phyloP scores from a whole-genome alignment of 441 rosid genomes.

The Populus hybrid region DNA sequence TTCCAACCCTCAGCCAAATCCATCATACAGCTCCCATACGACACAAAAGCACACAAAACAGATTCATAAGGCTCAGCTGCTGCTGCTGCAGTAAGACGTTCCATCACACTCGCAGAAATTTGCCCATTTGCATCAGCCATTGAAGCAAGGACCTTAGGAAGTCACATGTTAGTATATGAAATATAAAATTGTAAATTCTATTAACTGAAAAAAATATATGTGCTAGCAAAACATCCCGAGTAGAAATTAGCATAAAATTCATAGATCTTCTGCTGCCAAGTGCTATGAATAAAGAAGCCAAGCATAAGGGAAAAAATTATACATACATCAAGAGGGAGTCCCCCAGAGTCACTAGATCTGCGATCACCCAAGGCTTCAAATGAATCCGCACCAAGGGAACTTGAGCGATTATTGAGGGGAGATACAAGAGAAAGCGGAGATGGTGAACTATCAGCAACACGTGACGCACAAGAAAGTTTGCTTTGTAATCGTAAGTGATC shows the following conservation, averaged over 20 bases:
- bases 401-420: constrained; percentile 52
- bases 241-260: not conserved
- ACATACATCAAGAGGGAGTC: constrained; percentile 91
- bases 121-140: constrained; percentile 99
- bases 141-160: constrained; percentile 86
- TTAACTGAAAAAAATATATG: constrained; percentile 13
- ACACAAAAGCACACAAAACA: too few relatives aligned
- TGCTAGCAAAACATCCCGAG: constrained; percentile 12
- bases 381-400: constrained; percentile 49
- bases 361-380: constrained; percentile 60
- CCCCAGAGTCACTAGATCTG: constrained; percentile 66
- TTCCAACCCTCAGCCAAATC: too few relatives aligned
- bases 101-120: too few relatives aligned
- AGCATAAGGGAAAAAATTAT: not conserved
- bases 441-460: constrained; percentile 52
- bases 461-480: constrained; percentile 68
- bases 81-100: too few relatives aligned
- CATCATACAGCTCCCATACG: too few relatives aligned
- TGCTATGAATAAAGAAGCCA: not conserved
- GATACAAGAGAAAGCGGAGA: constrained; percentile 82
- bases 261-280: not conserved
- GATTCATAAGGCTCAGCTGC: too few relatives aligned
- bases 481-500: constrained; percentile 89
- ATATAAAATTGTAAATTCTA: constrained; percentile 14
- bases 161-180: constrained; percentile 22